These are phyloP conservation scores for Globisporangium alternatum DNA, from an alignment of 352 stramenopile species.

Conservation along the genomic window DNA sequence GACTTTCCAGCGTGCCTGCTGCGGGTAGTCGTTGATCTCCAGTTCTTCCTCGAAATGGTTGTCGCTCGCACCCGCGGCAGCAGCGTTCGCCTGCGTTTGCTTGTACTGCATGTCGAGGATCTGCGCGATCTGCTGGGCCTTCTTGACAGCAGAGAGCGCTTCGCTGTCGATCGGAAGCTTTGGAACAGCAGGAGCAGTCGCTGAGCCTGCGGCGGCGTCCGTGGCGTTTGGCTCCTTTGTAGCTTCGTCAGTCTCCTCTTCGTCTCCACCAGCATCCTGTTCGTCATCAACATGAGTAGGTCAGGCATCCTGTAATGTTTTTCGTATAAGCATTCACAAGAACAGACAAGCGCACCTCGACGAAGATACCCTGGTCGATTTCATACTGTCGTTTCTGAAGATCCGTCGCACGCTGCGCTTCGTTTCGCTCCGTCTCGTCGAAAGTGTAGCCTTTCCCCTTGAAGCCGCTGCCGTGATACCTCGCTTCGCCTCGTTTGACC, in stretches of 20 bases:
- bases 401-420: constrained; percentile 92
- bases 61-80: constrained; percentile 28
- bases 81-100: constrained; percentile 36
- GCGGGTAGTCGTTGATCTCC: constrained; percentile 94
- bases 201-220: constrained; percentile 10
- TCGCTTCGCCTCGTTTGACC: constrained; percentile 94
- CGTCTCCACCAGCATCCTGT: constrained; percentile 46
- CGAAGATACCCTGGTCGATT: constrained; percentile 78
- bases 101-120: constrained; percentile 81
- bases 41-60: constrained; percentile 88
- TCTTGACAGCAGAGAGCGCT: constrained; percentile 70
- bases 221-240: constrained; percentile 18
- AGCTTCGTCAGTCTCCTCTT: constrained; percentile 52
- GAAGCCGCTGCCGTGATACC: constrained; percentile 95
- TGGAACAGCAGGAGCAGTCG: constrained; percentile 1
- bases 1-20: constrained; percentile 87
- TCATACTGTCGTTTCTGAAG: constrained; percentile 91
- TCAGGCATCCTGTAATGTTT: background rate
- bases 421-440: constrained; percentile 96
- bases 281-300: background rate
- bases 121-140: constrained; percentile 84
- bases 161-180: constrained; percentile 40
- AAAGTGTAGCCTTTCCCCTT: constrained; percentile 98
- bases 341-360: constrained; percentile 41
- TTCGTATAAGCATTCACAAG: background rate